Evolutionary conservation across 116 monocot genomes (phyloP), one percentile per base, ranked within the genome.

Genomic region (Dioscorea cayenensis): DNA sequence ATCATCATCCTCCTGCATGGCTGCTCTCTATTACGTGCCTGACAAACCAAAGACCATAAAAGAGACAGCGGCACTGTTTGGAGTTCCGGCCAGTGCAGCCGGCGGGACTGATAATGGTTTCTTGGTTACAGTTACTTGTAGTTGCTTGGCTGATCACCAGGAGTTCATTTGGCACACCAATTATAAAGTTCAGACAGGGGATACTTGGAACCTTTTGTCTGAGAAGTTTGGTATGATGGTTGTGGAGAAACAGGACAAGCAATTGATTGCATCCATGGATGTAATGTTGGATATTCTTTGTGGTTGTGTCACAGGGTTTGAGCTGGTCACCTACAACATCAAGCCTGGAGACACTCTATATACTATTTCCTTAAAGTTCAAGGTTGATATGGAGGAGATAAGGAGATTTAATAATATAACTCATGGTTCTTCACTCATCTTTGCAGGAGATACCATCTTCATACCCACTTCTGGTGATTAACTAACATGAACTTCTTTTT

Each of bases 191-290:
- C 29, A 58, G 11, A 5, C 35, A 3, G 58, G 55, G 18, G 70
- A 70, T 11, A 70, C 70, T 5, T 70, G 70, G 70, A 20, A 58
- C 2, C 4, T 35, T 4, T n/a, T 70, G 23, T 52, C 52, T 6
- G 28, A 28, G 28, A 70, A 20, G 70, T 70, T 70, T n/a, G 70
- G 70, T 51, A 2, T 29, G 28, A 28, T 70, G 19, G 70, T 70
- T 29, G 28, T 6, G 10, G 52, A 35, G 22, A 58, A 3, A 18
- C 52, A 51, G 19, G 32, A 70, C 52, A 70, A 52, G 28, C 9
- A 6, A 4, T 29, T 70, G 35, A 1, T 70, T 70, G 29, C 58
- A 7, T 5, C 55, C 51, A 70, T 58, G 55, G 32, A 52, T 32
- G 19, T 70, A 6, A 52, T 20, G 6, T 28, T 70, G 55, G 70